These are phyloP conservation scores for Pseudoscleropodium purum DNA, from an alignment of 225 moss, liverwort and hornwort genomes.

Conservation along the genomic window DNA sequence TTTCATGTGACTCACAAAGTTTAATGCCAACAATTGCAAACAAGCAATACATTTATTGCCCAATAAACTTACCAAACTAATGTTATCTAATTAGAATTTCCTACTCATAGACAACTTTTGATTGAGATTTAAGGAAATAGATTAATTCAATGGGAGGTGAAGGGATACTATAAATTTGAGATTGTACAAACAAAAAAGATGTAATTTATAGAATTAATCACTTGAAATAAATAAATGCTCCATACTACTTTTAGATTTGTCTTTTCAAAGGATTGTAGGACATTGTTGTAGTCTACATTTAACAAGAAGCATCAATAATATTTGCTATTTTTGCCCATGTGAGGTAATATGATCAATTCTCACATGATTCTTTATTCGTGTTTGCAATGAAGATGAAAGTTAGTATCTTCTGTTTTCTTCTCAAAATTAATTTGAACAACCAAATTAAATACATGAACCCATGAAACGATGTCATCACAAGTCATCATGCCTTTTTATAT, in stretches of 20 bases:
- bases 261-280: neutral
- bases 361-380: fast-evolving
- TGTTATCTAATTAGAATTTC: no score
- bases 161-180: neutral
- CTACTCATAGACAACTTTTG: neutral
- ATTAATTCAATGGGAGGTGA: neutral
- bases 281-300: fast-evolving
- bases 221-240: neutral
- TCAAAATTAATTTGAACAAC: neutral
- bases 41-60: fast-evolving
- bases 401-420: neutral
- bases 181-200: neutral
- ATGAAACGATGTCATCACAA: no score
- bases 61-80: neutral
- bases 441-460: neutral
- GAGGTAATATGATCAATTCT: no score
- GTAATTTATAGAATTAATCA: no score
- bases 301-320: no score
- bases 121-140: neutral
- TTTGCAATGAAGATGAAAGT: no score
- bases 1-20: neutral
- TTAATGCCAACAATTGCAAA: neutral
- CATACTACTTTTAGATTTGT: neutral
- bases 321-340: no score
- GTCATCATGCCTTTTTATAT: neutral